Conservation (phyloP, 169 alveolate species). For the Plasmodium inui region DNA sequence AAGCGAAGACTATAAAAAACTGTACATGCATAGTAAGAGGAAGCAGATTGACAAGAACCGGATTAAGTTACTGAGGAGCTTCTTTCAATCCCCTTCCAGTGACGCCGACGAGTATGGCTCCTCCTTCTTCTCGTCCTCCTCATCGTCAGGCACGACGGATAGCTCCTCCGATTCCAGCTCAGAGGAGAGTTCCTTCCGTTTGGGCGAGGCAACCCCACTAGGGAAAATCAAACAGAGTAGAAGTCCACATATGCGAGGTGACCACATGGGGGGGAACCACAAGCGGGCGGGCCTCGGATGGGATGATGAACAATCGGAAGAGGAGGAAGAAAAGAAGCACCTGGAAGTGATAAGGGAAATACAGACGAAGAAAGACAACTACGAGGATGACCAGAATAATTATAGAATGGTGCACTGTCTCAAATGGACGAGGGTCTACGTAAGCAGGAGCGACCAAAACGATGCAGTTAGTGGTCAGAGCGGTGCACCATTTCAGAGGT, state of each 20-base stretch:
- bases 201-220: background rate
- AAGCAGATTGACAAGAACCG: background rate
- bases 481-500: background rate
- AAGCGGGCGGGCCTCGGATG: background rate
- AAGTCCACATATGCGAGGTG: background rate
- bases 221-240: background rate
- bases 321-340: slow-evolving; percentile 63
- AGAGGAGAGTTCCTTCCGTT: background rate
- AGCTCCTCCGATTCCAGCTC: background rate
- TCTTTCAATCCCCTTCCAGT: slow-evolving; percentile 20
- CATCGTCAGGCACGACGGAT: background rate
- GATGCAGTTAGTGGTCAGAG: background rate
- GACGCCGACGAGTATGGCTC: background rate
- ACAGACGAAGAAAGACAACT: slow-evolving; percentile 20
- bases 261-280: background rate
- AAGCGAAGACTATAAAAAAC: background rate
- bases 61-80: slow-evolving; percentile 30
- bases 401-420: slow-evolving; percentile 52
- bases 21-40: background rate
- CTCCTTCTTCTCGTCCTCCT: slow-evolving; percentile 12
- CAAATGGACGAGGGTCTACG: slow-evolving; percentile 61
- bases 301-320: slow-evolving; percentile 15
- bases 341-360: slow-evolving; percentile 66
- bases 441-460: background rate
- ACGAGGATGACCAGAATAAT: slow-evolving; percentile 42